Evolutionary conservation across 371 early-diverging fungal genomes (phyloP).

Genomic region (Mortierella sp.): DNA sequence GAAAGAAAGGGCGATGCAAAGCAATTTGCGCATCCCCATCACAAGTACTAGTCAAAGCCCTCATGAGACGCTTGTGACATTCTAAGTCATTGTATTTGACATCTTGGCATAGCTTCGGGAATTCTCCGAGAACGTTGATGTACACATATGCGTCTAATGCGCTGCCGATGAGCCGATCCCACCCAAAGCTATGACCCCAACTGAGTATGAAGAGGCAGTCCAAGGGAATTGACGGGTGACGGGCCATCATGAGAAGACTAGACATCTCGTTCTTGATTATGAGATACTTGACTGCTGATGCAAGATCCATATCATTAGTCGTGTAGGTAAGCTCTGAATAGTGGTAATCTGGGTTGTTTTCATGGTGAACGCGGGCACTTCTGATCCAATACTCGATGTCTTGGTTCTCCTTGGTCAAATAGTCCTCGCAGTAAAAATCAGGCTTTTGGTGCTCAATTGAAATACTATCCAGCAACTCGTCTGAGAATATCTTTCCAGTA

Average conservation of each 20-base stretch:
- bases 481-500: conserved; percentile 20
- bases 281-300: conserved; percentile 13
- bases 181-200: conserved; percentile 12
- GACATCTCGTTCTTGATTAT: conserved; percentile 29
- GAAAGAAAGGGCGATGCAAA: conserved; percentile 14
- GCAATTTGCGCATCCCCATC: conserved; percentile 21
- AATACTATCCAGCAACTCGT: conserved; percentile 11
- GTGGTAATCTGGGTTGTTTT: not conserved
- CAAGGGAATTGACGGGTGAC: conserved; percentile 19
- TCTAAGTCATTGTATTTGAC: conserved; percentile 9
- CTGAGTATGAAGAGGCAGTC: not conserved
- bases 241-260: conserved; percentile 16
- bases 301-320: conserved; percentile 6
- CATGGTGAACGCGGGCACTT: not conserved
- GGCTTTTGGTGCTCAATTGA: not conserved
- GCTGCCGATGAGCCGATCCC: conserved; percentile 10
- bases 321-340: not conserved
- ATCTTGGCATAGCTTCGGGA: conserved; percentile 23
- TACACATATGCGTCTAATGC: conserved; percentile 20
- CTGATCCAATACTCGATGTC: conserved; percentile 29
- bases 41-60: conserved; percentile 1
- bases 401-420: conserved; percentile 22
- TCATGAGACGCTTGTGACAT: not conserved
- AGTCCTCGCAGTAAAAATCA: not conserved
- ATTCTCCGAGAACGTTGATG: conserved; percentile 25